phyloP scores from a whole-genome alignment of 2,329 filamentous ascomycete genomes.

The Neonectria coccinea region DNA sequence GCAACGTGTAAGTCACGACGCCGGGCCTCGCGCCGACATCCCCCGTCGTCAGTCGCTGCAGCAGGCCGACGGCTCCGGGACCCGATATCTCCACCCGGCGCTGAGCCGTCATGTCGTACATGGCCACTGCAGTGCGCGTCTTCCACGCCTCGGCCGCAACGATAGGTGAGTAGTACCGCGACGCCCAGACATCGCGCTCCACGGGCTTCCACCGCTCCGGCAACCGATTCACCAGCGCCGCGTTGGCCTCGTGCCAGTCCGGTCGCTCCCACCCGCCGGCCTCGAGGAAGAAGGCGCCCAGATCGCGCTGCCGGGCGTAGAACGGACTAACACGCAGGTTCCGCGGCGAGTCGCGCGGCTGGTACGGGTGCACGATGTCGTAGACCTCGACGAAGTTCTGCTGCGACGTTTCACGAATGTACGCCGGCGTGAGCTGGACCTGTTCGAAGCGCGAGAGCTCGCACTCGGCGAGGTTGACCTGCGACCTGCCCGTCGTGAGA shows the following conservation, averaged over 20 bases:
- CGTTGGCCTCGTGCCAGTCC: conserved; percentile 71
- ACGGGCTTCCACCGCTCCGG: conserved; percentile 66
- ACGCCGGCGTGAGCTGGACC: conserved; percentile 66
- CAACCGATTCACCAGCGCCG: conserved; percentile 60
- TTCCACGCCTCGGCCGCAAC: conserved; percentile 73
- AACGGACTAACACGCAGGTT: conserved; percentile 71
- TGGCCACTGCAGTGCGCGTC: conserved; percentile 69
- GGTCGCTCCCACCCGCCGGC: conserved; percentile 71
- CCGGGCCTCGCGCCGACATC: conserved; percentile 61
- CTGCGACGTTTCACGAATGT: conserved; percentile 68
- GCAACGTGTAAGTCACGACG: conserved; percentile 66
- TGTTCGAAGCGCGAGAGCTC: conserved; percentile 72
- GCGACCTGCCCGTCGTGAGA: conserved; percentile 66
- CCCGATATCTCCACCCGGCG: conserved; percentile 69
- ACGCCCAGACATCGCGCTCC: conserved; percentile 69
- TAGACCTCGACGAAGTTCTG: conserved; percentile 75
- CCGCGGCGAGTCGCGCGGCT: conserved; percentile 67
- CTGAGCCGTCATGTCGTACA: conserved; percentile 73
- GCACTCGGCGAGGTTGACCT: conserved; percentile 68
- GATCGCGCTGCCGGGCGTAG: conserved; percentile 63
- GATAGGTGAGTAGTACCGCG: conserved; percentile 67
- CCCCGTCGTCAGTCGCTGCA: conserved; percentile 65
- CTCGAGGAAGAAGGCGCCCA: conserved; percentile 71
- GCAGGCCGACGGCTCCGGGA: conserved; percentile 65
- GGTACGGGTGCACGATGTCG: conserved; percentile 71